Conservation (phyloP, 1,284 basidiomycete species). For the Coniferiporia sulphurascens region DNA sequence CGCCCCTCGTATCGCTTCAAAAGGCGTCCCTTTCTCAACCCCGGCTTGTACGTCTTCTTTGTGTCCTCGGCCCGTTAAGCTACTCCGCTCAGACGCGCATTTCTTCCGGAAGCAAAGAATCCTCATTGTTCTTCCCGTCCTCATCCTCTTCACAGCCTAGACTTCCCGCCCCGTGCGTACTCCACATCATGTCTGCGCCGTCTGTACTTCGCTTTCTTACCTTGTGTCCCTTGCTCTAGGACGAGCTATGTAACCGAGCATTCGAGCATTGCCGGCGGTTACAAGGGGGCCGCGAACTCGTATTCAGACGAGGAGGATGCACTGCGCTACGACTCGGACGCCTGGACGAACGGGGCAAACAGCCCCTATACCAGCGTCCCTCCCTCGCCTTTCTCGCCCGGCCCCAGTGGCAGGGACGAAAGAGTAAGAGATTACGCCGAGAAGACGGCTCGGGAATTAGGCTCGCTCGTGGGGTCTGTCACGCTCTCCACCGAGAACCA, state of each 20-base stretch:
- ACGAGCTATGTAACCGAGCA: background rate
- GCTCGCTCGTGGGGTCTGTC: background rate
- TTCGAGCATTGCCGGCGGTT: background rate
- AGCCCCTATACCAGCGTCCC: background rate
- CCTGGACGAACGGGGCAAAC: background rate
- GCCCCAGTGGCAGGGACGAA: background rate
- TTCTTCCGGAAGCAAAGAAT: background rate
- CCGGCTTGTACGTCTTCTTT: background rate
- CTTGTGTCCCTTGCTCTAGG: background rate
- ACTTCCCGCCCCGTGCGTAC: background rate
- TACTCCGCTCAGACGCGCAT: background rate
- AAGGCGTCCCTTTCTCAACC: background rate
- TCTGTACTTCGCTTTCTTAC: background rate
- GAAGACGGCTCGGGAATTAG: background rate
- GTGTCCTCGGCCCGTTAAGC: background rate
- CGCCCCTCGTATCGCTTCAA: background rate
- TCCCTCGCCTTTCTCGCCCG: background rate
- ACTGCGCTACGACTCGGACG: background rate
- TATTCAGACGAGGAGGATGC: background rate
- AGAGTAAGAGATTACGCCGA: background rate
- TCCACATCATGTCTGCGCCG: background rate
- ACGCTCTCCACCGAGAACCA: background rate
- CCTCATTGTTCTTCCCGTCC: background rate
- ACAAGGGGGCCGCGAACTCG: too few relatives aligned
- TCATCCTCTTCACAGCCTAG: background rate